phyloP scores from a whole-genome alignment of 2,329 filamentous ascomycete species.

The Podosphaera aphanis region DNA sequence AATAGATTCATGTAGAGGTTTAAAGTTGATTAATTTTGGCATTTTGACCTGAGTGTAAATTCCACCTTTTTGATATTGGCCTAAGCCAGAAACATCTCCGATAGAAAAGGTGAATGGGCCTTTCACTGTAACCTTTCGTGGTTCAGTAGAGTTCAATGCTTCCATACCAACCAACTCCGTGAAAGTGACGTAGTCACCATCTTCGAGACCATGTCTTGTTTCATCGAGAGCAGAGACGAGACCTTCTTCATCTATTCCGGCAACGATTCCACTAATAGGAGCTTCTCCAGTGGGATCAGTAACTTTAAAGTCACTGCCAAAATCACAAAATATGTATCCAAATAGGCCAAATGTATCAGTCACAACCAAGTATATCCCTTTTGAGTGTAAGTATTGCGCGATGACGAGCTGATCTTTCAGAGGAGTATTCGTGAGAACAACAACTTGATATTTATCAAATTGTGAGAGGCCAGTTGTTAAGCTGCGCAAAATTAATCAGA shows the following conservation, averaged over 20 bases:
- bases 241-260: conserved; percentile 70
- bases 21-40: conserved; percentile 82
- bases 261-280: conserved; percentile 67
- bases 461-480: conserved; percentile 55
- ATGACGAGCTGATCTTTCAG: conserved; percentile 62
- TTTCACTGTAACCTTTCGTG: conserved; percentile 79
- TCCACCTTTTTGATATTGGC: conserved; percentile 69
- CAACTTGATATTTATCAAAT: conserved; percentile 75
- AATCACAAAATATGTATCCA: conserved; percentile 90
- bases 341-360: conserved; percentile 86
- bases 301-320: conserved; percentile 79
- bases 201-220: conserved; percentile 80
- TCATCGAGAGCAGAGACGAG: conserved; percentile 85
- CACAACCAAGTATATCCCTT: conserved; percentile 74
- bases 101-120: conserved; percentile 96
- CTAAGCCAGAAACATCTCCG: conserved; percentile 69
- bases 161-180: conserved; percentile 87
- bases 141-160: conserved; percentile 55
- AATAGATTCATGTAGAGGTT: conserved; percentile 52
- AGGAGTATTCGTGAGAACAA: conserved; percentile 70
- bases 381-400: conserved; percentile 80
- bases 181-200: conserved; percentile 92
- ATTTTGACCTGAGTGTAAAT: conserved; percentile 95
- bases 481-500: conserved; percentile 20
- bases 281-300: conserved; percentile 81